Percentiles rank a stretch among this genome's conserved stretches.
Conservation (phyloP, 2,329 filamentous ascomycete species). For the Epichloe hybrida region DNA sequence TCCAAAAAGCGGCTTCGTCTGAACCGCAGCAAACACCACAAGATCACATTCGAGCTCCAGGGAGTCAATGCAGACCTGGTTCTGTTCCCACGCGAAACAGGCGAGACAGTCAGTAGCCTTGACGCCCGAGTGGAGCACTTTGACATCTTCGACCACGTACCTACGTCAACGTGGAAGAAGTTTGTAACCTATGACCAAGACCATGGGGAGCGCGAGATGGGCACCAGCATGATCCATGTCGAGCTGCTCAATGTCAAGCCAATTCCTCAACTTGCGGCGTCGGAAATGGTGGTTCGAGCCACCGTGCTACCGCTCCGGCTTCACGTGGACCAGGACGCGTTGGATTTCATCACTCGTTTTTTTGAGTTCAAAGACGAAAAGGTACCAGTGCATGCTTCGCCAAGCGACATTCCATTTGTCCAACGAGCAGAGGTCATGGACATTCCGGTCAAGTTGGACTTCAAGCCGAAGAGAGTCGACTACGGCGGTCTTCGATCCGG, state of each 20-base stretch:
- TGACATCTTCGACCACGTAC: constrained; percentile 87
- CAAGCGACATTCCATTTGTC: constrained; percentile 69
- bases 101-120: constrained; percentile 76
- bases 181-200: constrained; percentile 91
- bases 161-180: constrained; percentile 95
- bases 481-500: constrained; percentile 87
- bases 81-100: constrained; percentile 59
- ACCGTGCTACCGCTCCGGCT: constrained; percentile 73
- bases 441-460: constrained; percentile 74
- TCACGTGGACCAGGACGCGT: constrained; percentile 92
- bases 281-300: constrained; percentile 73
- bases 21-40: constrained; percentile 76
- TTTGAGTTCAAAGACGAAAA: constrained; percentile 91
- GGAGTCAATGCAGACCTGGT: constrained; percentile 74
- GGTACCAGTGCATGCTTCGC: constrained; percentile 37
- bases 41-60: constrained; percentile 86
- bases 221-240: constrained; percentile 78
- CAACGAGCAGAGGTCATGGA: constrained; percentile 80
- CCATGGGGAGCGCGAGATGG: constrained; percentile 72
- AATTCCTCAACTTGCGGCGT: constrained; percentile 67
- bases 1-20: constrained; percentile 54
- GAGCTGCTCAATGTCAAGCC: constrained; percentile 83
- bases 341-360: constrained; percentile 94
- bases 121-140: constrained; percentile 72
- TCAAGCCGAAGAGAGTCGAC: constrained; percentile 96